Evolutionary conservation across 2,329 filamentous ascomycete species (phyloP).

Genomic region (Verticillium nonalfalfae): DNA sequence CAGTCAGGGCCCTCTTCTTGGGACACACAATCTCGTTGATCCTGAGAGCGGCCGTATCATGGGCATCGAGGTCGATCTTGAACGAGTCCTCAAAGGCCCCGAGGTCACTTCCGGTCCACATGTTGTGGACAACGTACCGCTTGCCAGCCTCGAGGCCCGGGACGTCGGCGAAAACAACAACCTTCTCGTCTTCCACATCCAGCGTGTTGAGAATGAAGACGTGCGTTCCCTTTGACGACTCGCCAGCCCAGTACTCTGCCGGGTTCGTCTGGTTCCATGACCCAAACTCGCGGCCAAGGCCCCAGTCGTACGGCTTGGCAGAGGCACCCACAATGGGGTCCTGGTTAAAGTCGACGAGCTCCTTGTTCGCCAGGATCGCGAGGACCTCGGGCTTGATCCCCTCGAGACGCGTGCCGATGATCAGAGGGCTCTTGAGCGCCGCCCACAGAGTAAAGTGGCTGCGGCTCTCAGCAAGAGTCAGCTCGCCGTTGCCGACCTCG

Average conservation of each 20-base stretch:
- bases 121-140: constrained; percentile 33
- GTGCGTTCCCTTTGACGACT: constrained; percentile 32
- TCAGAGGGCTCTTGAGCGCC: constrained; percentile 40
- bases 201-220: constrained; percentile 41
- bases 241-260: constrained; percentile 43
- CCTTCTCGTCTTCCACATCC: constrained; percentile 22
- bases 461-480: constrained; percentile 37
- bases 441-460: constrained; percentile 47
- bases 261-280: constrained; percentile 41
- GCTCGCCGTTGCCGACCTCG: constrained; percentile 41
- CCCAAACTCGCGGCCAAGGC: constrained; percentile 36
- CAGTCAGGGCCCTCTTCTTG: constrained; percentile 2
- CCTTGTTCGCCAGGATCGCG: constrained; percentile 32
- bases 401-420: constrained; percentile 38
- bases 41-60: constrained; percentile 26
- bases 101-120: constrained; percentile 36
- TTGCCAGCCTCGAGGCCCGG: constrained; percentile 25
- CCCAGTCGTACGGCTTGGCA: constrained; percentile 40
- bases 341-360: constrained; percentile 36
- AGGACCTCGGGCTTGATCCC: constrained; percentile 26
- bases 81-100: constrained; percentile 24
- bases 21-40: constrained; percentile 12
- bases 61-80: constrained; percentile 19
- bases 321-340: constrained; percentile 32
- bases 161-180: constrained; percentile 33